These are phyloP conservation scores for Vachellia collinsii DNA, from an alignment of 306 rosid genomes.

Conservation along the genomic window DNA sequence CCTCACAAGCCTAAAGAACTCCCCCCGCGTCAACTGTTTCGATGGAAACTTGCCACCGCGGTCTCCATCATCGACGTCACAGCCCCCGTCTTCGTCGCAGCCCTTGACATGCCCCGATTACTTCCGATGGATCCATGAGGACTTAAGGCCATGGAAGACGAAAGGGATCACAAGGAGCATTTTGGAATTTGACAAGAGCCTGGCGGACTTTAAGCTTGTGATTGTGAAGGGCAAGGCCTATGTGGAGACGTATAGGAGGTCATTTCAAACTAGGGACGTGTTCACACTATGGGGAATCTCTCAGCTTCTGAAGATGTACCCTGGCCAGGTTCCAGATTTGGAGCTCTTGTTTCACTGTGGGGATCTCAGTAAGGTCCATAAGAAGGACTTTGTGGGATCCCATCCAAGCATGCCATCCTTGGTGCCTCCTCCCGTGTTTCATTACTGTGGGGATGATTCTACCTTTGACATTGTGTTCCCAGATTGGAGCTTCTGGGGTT, in stretches of 20 bases:
- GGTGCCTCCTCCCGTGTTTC: slow-evolving; percentile 54
- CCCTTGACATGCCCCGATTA: slow-evolving; percentile 45
- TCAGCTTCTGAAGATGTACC: slow-evolving; percentile 56
- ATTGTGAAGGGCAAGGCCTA: slow-evolving; percentile 48
- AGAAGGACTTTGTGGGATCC: not conserved
- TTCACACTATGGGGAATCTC: slow-evolving; percentile 63
- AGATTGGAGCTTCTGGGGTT: slow-evolving; percentile 69
- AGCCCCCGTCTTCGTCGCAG: not conserved
- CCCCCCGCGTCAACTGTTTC: slow-evolving; percentile 17
- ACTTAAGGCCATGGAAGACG: slow-evolving; percentile 50
- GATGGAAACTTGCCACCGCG: not conserved
- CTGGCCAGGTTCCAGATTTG: slow-evolving; percentile 52
- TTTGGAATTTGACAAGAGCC: slow-evolving; percentile 29
- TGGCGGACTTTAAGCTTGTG: slow-evolving; percentile 46
- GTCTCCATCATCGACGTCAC: not conserved
- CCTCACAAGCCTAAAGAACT: slow-evolving; percentile 15
- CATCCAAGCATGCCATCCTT: not conserved
- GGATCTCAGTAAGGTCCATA: slow-evolving; percentile 36
- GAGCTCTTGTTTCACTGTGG: slow-evolving; percentile 57
- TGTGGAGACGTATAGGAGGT: slow-evolving; percentile 27
- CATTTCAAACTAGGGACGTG: slow-evolving; percentile 52
- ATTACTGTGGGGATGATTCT: slow-evolving; percentile 45
- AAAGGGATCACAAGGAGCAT: slow-evolving; percentile 51
- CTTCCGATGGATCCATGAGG: slow-evolving; percentile 60
- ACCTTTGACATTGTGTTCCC: slow-evolving; percentile 55